A percentile compares a stretch with the other conserved stretches of the same genome.
phyloP scores from a whole-genome alignment of 2,329 filamentous ascomycete species.

The Monosporascus sp. region DNA sequence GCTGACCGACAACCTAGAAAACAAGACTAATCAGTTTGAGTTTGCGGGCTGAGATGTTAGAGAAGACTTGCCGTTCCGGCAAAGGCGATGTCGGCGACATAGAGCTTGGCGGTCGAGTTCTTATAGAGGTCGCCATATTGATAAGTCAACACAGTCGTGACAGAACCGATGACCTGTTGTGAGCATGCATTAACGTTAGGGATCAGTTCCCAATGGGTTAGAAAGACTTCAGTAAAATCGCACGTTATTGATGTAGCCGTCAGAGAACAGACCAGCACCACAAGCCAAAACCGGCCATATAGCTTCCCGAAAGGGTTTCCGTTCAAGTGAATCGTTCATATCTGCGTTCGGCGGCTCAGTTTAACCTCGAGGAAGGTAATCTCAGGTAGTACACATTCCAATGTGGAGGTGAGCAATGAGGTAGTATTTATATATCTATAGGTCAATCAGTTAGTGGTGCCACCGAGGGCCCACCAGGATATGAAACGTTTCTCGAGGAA shows the following conservation, averaged over 20 bases:
- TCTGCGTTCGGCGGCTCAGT: not conserved
- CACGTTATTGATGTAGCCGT: conserved; percentile 88
- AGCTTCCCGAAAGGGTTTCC: conserved; percentile 24
- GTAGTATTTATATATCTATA: no score
- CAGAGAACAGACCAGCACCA: conserved; percentile 83
- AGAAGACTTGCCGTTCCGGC: conserved; percentile 56
- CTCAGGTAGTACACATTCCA: no score
- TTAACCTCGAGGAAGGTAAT: no score
- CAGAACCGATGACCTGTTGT: conserved; percentile 75
- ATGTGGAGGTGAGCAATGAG: no score
- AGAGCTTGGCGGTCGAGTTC: conserved; percentile 63
- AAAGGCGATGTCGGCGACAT: conserved; percentile 79
- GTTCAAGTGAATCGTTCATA: not conserved
- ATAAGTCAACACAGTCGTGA: conserved; percentile 66
- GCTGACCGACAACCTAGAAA: conserved; percentile 62
- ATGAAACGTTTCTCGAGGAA: no score
- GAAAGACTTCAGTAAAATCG: conserved; percentile 10
- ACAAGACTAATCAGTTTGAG: not conserved
- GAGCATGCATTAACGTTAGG: not conserved
- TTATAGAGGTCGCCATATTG: conserved; percentile 68
- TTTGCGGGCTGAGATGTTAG: not conserved
- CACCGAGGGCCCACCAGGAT: no score
- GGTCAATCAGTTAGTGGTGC: no score
- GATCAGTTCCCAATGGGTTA: not conserved
- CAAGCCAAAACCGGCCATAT: conserved; percentile 74